Base-by-base conservation (phyloP, 2,329 filamentous ascomycete species). In the Colletotrichum lini region DNA sequence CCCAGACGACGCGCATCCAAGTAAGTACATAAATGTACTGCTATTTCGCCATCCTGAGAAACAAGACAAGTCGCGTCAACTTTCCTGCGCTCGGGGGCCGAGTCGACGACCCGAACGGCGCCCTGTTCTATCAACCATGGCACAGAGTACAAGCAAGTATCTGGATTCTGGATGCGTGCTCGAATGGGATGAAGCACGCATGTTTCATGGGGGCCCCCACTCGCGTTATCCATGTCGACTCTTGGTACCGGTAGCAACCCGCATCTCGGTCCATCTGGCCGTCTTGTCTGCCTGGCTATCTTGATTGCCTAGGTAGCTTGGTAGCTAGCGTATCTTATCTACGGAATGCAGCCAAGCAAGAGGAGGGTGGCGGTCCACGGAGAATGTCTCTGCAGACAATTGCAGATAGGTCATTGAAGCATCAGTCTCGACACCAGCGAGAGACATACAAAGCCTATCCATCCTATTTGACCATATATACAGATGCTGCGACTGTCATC, bases 201-300 rank as follows among this genome's bases (percentile, higher is more conserved):
- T 69, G 69, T 72, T 72, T 72, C 69, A 72, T 16, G 21, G 53
- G 52, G 8, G 21, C 30, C 30, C 30, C 68, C 65, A 52, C 57
- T 44, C 47, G 40, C 35, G 8, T 21, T 26, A 57, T 65, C 63
- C 45, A 49, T 45, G 62, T 40, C n/a, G 18, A 50, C 35, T 61
- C 12, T 12, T 12, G 35, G 40, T 53, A 30, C 16, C 64, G 64
- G 67, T 50, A 67, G n/a, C 42, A 45, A 45, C 45, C 64, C 65
- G 58, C 59, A 47, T 70, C 49, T 61, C 35, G 45, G 45, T 9
- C 45, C 38, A 38, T 40, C n/a, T n/a, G 53, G 18, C 35, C 7
- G 35, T 35, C 26, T 40, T 12, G 35, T 56, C 35, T 3, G 12
- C 15, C 18, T 12, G 35, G 38, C 35, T 3, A 7, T 21, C 18